Base-by-base conservation (phyloP, 306 rosid species). In the Acacia crassicarpa region DNA sequence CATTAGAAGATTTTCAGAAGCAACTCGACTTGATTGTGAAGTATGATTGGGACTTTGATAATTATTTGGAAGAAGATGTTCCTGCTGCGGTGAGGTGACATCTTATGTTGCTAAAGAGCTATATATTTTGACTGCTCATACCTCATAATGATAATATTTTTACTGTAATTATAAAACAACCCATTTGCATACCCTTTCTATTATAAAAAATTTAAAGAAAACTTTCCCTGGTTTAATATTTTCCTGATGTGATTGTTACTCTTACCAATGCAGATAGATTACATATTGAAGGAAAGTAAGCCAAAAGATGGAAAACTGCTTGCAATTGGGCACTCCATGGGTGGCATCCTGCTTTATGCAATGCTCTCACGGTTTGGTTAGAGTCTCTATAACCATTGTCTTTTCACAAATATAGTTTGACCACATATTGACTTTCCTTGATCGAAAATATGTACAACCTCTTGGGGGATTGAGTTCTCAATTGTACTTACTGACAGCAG, bases 311-410 rank as follows among this genome's bases (percentile, higher is more conserved):
- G 97, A 72, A 95, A 93, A 80, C 83, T 95, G 88, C 94, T 95
- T 75, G 99, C 98, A 62, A 89, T 93, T 87, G 99, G 99, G 78
- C 99, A 95, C 90, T 95, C 99, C 76, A 95, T 95, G 97, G 99
- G 99, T 63, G 99, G 99, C 66, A 95, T 95, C 85, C 87, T 95
- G 90, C 96, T 95, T 76, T 95, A 93, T 74, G 91, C 97, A 22
- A 86, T 85, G 92, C 89, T 95, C 80, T 91, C 99, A 86, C 91
- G 90, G 58, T 91, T 77, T 76, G 97, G 99, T 95, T 80, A 84
- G 93, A 66, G 45, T 84, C 49, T 59, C 19, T 79, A 35, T 46
- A 76, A 66, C 58, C 53, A 12, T 16, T 14, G 19, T 9, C 53
- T 48, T 48, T 48, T 48, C 19, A 14, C 53, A 48, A 4, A 48